Conservation (phyloP, 2,329 filamentous ascomycete species). For the Penicillium sclerotiorum region DNA sequence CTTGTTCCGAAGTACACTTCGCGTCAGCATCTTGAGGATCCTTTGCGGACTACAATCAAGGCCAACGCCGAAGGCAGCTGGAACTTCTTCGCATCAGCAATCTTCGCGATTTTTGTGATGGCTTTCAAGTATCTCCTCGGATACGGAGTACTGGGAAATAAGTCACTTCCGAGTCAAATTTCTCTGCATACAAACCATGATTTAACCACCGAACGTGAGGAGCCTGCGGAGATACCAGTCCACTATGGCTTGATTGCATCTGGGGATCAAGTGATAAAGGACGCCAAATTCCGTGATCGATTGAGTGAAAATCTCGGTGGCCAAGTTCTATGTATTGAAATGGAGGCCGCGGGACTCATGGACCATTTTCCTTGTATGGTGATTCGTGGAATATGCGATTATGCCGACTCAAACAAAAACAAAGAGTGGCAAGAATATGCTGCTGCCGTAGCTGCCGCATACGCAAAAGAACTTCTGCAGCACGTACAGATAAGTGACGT, state of each 20-base stretch:
- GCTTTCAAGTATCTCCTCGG: too few relatives aligned
- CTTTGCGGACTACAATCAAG: too few relatives aligned
- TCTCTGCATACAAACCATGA: not conserved
- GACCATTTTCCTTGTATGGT: conserved; percentile 7
- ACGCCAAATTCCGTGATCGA: not conserved
- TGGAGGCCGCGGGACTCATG: conserved; percentile 11
- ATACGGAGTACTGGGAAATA: too few relatives aligned
- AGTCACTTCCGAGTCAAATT: too few relatives aligned
- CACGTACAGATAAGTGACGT: too few relatives aligned
- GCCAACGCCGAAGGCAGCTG: too few relatives aligned
- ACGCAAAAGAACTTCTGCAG: conserved; percentile 6
- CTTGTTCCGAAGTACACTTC: too few relatives aligned
- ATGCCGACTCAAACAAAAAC: conserved; percentile 9
- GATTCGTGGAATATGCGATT: conserved; percentile 11
- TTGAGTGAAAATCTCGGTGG: not conserved
- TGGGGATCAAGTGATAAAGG: conserved; percentile 6
- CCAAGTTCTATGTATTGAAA: conserved; percentile 7
- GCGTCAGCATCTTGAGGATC: too few relatives aligned
- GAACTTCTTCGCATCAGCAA: too few relatives aligned
- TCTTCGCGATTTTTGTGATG: too few relatives aligned
- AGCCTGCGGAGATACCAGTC: too few relatives aligned
- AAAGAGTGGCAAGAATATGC: conserved; percentile 11
- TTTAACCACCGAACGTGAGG: not conserved
- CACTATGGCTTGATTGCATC: conserved; percentile 9
- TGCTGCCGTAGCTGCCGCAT: conserved; percentile 1